Evolutionary conservation across 192 early-diverging fungal species (phyloP).

Genomic region (Podochytrium sp.): DNA sequence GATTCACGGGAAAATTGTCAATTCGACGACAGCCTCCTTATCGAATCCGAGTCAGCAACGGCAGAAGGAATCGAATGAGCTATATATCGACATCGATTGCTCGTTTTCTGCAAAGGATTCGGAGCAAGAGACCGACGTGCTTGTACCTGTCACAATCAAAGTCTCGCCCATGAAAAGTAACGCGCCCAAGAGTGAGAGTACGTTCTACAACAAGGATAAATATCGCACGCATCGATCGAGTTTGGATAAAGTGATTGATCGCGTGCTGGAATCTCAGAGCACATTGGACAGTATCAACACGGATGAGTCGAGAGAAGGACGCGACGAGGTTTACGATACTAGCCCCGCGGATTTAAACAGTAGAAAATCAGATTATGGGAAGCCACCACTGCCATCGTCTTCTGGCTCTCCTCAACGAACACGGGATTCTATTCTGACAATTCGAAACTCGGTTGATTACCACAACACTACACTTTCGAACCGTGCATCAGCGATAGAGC

Average conservation of each 20-base stretch:
- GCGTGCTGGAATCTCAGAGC: not conserved
- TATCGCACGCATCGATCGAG: conserved; percentile 4
- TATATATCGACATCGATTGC: too few relatives aligned
- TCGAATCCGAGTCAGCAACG: not conserved
- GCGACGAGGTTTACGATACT: not conserved
- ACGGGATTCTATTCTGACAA: conserved; percentile 1
- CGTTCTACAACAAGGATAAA: not conserved
- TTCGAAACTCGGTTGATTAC: not conserved
- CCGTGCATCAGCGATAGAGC: not conserved
- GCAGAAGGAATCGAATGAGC: too few relatives aligned
- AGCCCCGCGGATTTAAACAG: not conserved
- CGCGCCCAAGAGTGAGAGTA: not conserved
- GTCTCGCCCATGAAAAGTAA: not conserved
- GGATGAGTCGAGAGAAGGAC: not conserved
- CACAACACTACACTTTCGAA: not conserved
- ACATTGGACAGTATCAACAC: not conserved
- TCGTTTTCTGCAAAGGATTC: too few relatives aligned
- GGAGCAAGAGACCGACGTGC: not conserved
- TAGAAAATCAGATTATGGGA: not conserved
- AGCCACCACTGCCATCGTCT: not conserved
- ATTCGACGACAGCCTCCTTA: too few relatives aligned
- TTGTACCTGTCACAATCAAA: not conserved
- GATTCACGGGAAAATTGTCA: too few relatives aligned
- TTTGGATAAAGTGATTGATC: not conserved
- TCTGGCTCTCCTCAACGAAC: too few relatives aligned